Conservation (phyloP, 2,329 filamentous ascomycete genomes). For the Colletotrichum sublineola region DNA sequence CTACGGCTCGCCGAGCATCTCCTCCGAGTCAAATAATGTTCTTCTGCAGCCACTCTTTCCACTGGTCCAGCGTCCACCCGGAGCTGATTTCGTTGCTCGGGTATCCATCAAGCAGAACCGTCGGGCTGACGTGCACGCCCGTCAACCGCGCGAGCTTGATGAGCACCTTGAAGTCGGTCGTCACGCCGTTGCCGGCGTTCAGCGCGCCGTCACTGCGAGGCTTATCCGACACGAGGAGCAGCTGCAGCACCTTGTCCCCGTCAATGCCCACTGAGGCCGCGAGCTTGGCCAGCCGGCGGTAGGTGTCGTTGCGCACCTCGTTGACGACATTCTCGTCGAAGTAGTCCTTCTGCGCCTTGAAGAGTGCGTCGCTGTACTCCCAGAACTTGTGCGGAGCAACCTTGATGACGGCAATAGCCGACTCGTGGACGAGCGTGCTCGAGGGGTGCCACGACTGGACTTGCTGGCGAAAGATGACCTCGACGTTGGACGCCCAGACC, state of each 20-base stretch:
- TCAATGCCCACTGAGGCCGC: constrained; percentile 77
- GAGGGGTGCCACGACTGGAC: constrained; percentile 96
- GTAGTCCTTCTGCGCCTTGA: constrained; percentile 77
- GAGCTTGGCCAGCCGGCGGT: constrained; percentile 82
- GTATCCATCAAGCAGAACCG: constrained; percentile 88
- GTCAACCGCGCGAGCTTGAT: constrained; percentile 84
- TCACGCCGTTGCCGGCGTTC: constrained; percentile 86
- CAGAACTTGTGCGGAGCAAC: constrained; percentile 81
- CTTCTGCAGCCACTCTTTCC: constrained; percentile 83
- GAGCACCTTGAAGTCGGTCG: constrained; percentile 85
- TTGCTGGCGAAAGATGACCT: constrained; percentile 90
- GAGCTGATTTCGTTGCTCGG: constrained; percentile 84
- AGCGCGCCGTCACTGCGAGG: constrained; percentile 74
- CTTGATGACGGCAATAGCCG: constrained; percentile 82
- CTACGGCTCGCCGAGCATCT: background rate
- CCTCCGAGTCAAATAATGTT: constrained; percentile 57
- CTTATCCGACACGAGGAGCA: constrained; percentile 78
- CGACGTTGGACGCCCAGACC: constrained; percentile 66
- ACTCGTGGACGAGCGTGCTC: constrained; percentile 85
- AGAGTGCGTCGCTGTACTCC: constrained; percentile 78
- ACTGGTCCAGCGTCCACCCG: constrained; percentile 83
- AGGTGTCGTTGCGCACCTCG: constrained; percentile 88
- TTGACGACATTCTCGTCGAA: constrained; percentile 89
- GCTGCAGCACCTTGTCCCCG: constrained; percentile 75
- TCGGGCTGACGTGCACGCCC: constrained; percentile 91